phyloP scores from a whole-genome alignment of 352 stramenopile genomes.

The Peronosclerospora sorghi region DNA sequence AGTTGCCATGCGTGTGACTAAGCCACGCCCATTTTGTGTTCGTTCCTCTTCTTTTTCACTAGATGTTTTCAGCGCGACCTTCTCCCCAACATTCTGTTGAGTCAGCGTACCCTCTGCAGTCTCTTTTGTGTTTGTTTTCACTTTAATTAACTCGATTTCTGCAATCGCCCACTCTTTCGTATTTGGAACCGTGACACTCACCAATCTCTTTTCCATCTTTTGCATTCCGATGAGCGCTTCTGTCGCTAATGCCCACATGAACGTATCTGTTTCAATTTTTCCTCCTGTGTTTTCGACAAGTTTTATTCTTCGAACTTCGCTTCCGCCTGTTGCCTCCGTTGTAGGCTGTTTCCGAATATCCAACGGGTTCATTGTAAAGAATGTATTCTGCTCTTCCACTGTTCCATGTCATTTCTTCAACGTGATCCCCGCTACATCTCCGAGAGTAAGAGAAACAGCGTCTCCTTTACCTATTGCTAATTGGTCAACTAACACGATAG shows the following conservation, averaged over 20 bases:
- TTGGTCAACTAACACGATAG: slow-evolving; percentile 31
- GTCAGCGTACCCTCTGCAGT: slow-evolving; percentile 2
- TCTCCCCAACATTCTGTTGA: not conserved
- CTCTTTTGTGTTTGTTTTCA: slow-evolving; percentile 48
- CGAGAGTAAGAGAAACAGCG: slow-evolving; percentile 18
- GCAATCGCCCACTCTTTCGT: slow-evolving; percentile 54
- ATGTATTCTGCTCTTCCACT: slow-evolving; percentile 6
- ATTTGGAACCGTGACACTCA: slow-evolving; percentile 36
- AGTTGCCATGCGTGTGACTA: slow-evolving; percentile 63
- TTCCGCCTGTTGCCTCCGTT: slow-evolving; percentile 12
- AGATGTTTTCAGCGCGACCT: not conserved
- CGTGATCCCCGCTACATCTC: slow-evolving; percentile 44
- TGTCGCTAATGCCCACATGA: slow-evolving; percentile 28
- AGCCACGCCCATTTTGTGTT: slow-evolving; percentile 23
- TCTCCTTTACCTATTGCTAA: slow-evolving; percentile 37
- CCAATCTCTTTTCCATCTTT: slow-evolving; percentile 39
- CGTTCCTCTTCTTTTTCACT: slow-evolving; percentile 5
- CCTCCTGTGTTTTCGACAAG: slow-evolving; percentile 13
- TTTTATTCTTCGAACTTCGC: slow-evolving; percentile 39
- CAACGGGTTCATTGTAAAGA: slow-evolving; percentile 48
- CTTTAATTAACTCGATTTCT: slow-evolving; percentile 57
- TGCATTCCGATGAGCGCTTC: slow-evolving; percentile 54
- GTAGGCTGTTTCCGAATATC: slow-evolving; percentile 26
- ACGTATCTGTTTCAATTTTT: slow-evolving; percentile 7
- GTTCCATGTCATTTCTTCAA: slow-evolving; percentile 40